Percentiles rank a stretch among this genome's conserved stretches.
These are phyloP conservation scores for Ailanthus altissimus DNA, from an alignment of 345 rosid genomes.

Conservation along the genomic window DNA sequence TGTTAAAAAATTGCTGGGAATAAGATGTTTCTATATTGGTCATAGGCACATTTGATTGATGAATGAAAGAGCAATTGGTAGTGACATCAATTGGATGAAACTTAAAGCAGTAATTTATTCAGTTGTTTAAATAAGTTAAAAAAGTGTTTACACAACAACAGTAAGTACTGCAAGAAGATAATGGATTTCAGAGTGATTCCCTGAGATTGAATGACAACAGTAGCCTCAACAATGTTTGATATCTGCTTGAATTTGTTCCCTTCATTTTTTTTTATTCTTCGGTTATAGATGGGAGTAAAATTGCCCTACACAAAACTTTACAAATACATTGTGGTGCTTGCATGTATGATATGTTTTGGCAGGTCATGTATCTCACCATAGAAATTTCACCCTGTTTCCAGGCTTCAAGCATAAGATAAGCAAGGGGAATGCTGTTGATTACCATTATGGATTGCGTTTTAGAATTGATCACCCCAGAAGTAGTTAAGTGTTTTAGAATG, in stretches of 20 bases:
- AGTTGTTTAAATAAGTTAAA: no score
- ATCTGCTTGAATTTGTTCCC: neutral
- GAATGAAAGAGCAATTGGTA: no score
- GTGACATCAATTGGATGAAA: no score
- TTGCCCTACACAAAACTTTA: neutral
- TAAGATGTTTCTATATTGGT: no score
- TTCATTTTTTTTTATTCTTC: no score
- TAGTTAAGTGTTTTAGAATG: no score
- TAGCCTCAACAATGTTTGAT: neutral
- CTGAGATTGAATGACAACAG: neutral
- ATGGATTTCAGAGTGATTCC: slow-evolving; percentile 6
- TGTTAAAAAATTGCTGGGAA: no score
- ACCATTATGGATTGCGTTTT: neutral
- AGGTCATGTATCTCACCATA: neutral
- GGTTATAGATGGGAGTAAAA: neutral
- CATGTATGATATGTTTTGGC: neutral
- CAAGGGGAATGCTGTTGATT: neutral
- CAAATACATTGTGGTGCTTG: neutral
- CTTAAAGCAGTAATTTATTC: no score
- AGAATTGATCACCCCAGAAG: no score
- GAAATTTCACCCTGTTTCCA: neutral
- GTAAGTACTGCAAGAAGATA: no score
- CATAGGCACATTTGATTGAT: no score
- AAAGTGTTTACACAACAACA: no score
- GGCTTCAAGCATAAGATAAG: neutral